These are phyloP conservation scores for Morella rubra DNA, from an alignment of 306 rosid genomes.

Conservation along the genomic window DNA sequence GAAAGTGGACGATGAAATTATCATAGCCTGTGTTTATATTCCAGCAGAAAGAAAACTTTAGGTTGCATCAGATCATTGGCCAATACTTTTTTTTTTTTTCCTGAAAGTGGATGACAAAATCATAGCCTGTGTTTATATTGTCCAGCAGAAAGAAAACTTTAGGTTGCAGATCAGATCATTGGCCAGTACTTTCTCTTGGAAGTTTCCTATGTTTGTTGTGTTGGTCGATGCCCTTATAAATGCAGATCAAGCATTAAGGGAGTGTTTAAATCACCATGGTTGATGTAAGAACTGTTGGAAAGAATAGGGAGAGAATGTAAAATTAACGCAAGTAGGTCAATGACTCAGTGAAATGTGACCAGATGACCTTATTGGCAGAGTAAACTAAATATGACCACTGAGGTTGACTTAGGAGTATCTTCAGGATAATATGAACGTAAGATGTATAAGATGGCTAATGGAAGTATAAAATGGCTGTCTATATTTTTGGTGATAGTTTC, in stretches of 20 bases:
- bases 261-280: neutral
- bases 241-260: neutral
- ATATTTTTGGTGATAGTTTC: slow-evolving; percentile 1
- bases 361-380: no score
- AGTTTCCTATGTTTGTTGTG: neutral
- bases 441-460: slow-evolving; percentile 5
- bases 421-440: neutral
- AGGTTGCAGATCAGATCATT: neutral
- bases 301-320: neutral
- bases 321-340: neutral
- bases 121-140: neutral
- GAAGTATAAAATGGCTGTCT: slow-evolving; percentile 2
- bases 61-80: neutral
- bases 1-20: neutral
- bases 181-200: neutral
- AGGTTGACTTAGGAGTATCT: neutral
- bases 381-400: no score
- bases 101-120: neutral
- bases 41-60: neutral
- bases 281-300: neutral
- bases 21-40: neutral
- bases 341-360: neutral
- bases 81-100: no score
- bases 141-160: neutral
- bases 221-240: neutral